Conservation (phyloP, 371 early-diverging fungal genomes). For the Rhizopus sp. region DNA sequence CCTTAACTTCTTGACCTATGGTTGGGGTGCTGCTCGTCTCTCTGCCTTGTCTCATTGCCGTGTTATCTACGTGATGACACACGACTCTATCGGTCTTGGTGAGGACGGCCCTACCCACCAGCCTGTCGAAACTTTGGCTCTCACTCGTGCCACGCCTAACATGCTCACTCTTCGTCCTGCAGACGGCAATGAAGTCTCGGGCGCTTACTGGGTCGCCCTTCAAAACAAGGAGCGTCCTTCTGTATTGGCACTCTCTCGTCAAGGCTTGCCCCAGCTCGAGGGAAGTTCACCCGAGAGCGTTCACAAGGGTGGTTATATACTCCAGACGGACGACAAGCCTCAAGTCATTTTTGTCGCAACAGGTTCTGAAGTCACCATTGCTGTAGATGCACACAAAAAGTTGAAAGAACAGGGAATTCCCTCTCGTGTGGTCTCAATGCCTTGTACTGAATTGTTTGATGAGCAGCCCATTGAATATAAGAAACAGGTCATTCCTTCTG, state of each 20-base stretch:
- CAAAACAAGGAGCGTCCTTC: conserved; percentile 72
- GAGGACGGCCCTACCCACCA: conserved; percentile 99
- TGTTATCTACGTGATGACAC: conserved; percentile 97
- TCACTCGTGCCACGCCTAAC: conserved; percentile 96
- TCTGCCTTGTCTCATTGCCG: conserved; percentile 88
- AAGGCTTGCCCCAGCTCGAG: conserved; percentile 90
- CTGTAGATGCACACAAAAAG: conserved; percentile 81
- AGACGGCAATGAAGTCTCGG: conserved; percentile 96
- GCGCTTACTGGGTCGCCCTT: conserved; percentile 85
- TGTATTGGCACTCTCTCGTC: conserved; percentile 92
- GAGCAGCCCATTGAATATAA: conserved; percentile 88
- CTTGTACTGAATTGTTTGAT: conserved; percentile 95
- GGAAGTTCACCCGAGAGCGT: conserved; percentile 81
- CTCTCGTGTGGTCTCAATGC: conserved; percentile 94
- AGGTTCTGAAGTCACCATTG: conserved; percentile 94
- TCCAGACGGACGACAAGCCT: conserved; percentile 60
- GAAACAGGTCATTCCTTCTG: conserved; percentile 76
- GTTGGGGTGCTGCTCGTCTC: conserved; percentile 91
- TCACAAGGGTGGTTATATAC: conserved; percentile 78
- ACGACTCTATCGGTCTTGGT: conserved; percentile 98
- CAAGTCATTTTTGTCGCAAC: conserved; percentile 83
- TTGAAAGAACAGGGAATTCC: conserved; percentile 61
- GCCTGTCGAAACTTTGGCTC: conserved; percentile 96
- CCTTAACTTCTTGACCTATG: conserved; percentile 95
- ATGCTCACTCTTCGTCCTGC: conserved; percentile 91